A percentile compares a stretch with the other conserved stretches of the same genome.
These are phyloP conservation scores for Aspergillus ochraceus DNA, from an alignment of 2,329 filamentous ascomycete genomes.

Conservation along the genomic window DNA sequence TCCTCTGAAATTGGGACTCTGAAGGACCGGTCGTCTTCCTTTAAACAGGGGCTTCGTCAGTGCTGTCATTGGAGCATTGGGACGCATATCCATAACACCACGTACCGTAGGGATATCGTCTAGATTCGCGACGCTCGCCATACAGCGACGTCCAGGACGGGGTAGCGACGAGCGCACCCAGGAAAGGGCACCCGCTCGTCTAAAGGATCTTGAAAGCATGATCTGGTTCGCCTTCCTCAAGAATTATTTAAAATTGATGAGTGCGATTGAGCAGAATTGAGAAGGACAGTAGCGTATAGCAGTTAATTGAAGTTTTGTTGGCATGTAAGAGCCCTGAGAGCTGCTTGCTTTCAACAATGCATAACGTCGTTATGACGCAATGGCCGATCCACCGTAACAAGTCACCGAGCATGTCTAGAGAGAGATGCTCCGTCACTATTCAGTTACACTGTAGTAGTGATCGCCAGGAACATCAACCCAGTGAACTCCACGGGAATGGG, in stretches of 20 bases:
- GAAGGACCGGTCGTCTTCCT: constrained; percentile 82
- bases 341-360: not conserved
- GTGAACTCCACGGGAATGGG: no score
- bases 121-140: constrained; percentile 18
- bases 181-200: not conserved
- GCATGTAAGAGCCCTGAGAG: not conserved
- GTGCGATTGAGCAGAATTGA: not conserved
- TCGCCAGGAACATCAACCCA: not conserved
- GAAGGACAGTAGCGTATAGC: not conserved
- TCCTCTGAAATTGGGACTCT: constrained; percentile 85
- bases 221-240: not conserved
- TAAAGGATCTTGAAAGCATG: constrained; percentile 15
- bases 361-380: not conserved
- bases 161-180: constrained; percentile 2
- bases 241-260: not conserved
- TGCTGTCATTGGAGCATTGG: not conserved
- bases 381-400: not conserved
- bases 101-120: constrained; percentile 14
- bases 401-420: not conserved
- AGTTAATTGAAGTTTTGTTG: not conserved
- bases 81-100: not conserved
- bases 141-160: constrained; percentile 6
- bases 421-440: no score
- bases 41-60: not conserved
- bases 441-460: no score